Base-by-base conservation (phyloP, 495 filamentous ascomycete genomes). In the Hypoxylon subgilvum region DNA sequence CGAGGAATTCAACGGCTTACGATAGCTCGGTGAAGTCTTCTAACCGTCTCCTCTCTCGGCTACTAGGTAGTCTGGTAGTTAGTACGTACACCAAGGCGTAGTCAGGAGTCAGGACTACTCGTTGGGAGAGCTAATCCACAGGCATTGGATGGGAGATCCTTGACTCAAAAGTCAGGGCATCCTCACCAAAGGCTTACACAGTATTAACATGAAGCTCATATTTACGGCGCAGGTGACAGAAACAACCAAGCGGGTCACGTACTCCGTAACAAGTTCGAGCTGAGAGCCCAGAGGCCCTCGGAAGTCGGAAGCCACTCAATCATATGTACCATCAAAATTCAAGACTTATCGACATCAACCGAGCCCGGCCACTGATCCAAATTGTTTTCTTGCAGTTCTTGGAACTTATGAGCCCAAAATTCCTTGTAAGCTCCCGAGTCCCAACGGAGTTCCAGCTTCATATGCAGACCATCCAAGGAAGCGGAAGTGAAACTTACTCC, bases 401-500 rank as follows among this genome's bases (percentile, higher is more conserved):
- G 5, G 27, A 5, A 10, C 10, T 30, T 30, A 12, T 35, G 13
- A 35, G 34, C 30, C 35, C 40, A 47, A 48, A 27, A 42, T 17
- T 34, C 31, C 34, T 14, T n/a, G n/a, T n/a, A n/a, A n/a, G n/a
- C n/a, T n/a, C n/a, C n/a, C n/a, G n/a, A n/a, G n/a, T 52, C 35
- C n/a, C 28, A 17, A 35, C 17, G 25, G 43, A 42, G 43, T 54
- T n/a, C n/a, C 60, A 53, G 9, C 43, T 23, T 52, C 53, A 54
- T 49, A 16, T 28, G 30, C 28, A 23, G 53, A 13, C 36, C 43
- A 38, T 12, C 23, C 43, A 44, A 57, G 47, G 49, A 52, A 63
- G 38, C 48, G 8, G 31, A 49, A 28, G 23, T 63, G 49, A 58
- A 63, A 63, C 49, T 13, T 40, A 28, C 49, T 55, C 54, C 61